Evolutionary conservation across 2,329 filamentous ascomycete species (phyloP).

Genomic region (Fusarium verticillioides): DNA sequence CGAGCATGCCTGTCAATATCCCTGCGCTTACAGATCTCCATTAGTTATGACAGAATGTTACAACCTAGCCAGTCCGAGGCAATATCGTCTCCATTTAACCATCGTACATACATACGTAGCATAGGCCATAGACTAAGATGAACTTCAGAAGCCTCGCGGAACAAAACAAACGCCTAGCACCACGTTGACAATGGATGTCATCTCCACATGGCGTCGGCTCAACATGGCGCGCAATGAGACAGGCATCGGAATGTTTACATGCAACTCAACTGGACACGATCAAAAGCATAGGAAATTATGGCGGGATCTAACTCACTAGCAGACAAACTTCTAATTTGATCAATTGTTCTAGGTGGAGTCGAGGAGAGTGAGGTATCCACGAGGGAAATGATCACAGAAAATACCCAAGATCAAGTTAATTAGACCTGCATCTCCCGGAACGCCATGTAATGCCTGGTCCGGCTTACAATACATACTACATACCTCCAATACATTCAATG

Average conservation of each 20-base stretch:
- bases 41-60: constrained; percentile 4
- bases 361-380: constrained; percentile 1
- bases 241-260: constrained; percentile 24
- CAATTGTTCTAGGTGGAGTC: constrained; percentile 14
- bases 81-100: constrained; percentile 25
- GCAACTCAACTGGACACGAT: not conserved
- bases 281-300: constrained; percentile 1
- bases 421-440: constrained; percentile 11
- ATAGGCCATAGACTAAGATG: not conserved
- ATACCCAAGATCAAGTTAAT: not conserved
- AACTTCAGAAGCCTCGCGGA: constrained; percentile 37
- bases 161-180: constrained; percentile 23
- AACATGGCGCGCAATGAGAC: constrained; percentile 36
- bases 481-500: not conserved
- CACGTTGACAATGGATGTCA: constrained; percentile 8
- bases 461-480: not conserved
- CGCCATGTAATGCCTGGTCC: constrained; percentile 4
- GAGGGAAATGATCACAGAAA: constrained; percentile 24
- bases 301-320: not conserved
- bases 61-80: constrained; percentile 1
- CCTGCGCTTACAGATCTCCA: constrained; percentile 28
- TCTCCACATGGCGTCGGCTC: constrained; percentile 43
- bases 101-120: not conserved
- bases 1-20: constrained; percentile 32
- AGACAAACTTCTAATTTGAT: not conserved